Evolutionary conservation across 805 yeast genomes (phyloP).

Genomic region (Soucietia sequanensis): DNA sequence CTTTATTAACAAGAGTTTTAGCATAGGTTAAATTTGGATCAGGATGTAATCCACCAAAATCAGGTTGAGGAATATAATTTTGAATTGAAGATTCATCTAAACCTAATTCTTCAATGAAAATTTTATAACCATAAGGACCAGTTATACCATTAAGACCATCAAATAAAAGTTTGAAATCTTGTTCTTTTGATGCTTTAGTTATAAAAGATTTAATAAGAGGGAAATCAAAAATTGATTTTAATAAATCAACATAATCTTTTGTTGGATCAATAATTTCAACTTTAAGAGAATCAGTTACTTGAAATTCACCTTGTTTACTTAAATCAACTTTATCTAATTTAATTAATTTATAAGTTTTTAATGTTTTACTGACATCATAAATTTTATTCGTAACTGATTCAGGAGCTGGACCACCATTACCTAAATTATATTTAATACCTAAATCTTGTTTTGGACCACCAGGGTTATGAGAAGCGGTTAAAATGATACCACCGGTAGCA

Average conservation of each 20-base stretch:
- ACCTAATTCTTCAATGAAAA: constrained; percentile 83
- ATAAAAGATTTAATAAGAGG: constrained; percentile 73
- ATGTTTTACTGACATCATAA: constrained; percentile 61
- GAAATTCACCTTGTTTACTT: constrained; percentile 48
- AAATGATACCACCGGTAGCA: constrained; percentile 90
- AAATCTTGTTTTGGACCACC: constrained; percentile 92
- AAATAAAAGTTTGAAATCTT: constrained; percentile 70
- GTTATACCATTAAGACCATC: constrained; percentile 95
- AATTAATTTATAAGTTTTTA: constrained; percentile 57
- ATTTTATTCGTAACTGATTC: constrained; percentile 89
- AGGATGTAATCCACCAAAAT: constrained; percentile 97
- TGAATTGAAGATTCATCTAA: constrained; percentile 70
- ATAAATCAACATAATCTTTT: constrained; percentile 69
- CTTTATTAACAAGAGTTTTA: constrained; percentile 76
- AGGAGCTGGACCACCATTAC: constrained; percentile 98
- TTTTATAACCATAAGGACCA: constrained; percentile 89
- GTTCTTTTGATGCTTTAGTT: constrained; percentile 42
- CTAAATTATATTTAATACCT: constrained; percentile 93
- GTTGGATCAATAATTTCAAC: constrained; percentile 86
- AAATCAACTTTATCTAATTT: constrained; percentile 69
- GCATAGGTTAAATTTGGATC: constrained; percentile 98
- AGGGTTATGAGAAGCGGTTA: constrained; percentile 97
- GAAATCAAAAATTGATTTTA: constrained; percentile 87
- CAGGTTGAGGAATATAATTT: constrained; percentile 77
- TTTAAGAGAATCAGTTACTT: constrained; percentile 54